Conservation (phyloP, 2,329 filamentous ascomycete species). For the Gnomoniopsis smithogilvyi region DNA sequence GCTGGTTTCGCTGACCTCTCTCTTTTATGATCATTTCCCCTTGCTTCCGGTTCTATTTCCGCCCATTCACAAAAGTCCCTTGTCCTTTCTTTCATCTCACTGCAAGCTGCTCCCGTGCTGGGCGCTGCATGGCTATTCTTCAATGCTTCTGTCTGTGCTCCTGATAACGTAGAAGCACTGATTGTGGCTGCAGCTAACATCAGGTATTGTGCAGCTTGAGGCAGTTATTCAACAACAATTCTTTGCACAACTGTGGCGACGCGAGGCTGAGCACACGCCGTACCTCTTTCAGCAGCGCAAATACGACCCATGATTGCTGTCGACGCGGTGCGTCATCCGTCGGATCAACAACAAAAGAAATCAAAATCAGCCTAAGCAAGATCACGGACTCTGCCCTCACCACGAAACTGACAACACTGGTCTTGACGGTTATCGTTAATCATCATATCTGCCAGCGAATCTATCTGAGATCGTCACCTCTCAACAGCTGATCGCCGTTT, state of each 20-base stretch:
- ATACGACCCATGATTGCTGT: not conserved
- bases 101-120: not conserved
- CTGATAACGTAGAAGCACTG: not conserved
- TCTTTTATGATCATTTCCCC: not conserved
- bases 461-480: too few species aligned
- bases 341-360: not conserved
- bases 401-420: not conserved
- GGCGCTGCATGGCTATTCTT: not conserved
- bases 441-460: too few species aligned
- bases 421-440: too few species aligned
- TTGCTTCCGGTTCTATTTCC: not conserved
- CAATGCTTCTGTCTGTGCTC: not conserved
- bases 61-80: not conserved
- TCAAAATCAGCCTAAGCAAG: not conserved
- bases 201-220: not conserved
- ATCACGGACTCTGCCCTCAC: not conserved
- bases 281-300: not conserved
- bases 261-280: not conserved
- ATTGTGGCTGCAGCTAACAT: constrained; percentile 1
- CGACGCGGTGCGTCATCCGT: not conserved
- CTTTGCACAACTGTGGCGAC: not conserved
- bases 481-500: too few species aligned
- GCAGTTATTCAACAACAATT: not conserved
- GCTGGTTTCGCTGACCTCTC: not conserved
- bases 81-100: not conserved